phyloP scores from a whole-genome alignment of 2,329 filamentous ascomycete genomes.

The Botryosphaeria dothidea region DNA sequence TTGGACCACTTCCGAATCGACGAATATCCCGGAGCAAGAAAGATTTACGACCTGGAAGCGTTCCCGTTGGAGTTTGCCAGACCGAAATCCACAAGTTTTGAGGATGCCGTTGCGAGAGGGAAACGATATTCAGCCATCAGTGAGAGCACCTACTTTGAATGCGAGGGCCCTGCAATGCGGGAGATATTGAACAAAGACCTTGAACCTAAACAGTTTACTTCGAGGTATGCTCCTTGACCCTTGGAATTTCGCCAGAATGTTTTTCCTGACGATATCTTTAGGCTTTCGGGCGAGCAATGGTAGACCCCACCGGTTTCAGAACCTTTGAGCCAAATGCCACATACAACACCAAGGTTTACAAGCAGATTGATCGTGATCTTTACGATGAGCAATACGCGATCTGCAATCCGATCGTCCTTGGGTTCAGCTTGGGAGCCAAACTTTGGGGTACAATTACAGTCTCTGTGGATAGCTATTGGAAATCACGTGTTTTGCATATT shows the following conservation, averaged over 20 bases:
- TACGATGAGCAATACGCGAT: not conserved
- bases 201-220: not conserved
- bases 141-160: not conserved
- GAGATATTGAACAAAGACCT: slow-evolving; percentile 1
- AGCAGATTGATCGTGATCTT: not conserved
- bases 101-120: not conserved
- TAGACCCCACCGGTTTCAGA: not conserved
- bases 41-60: not conserved
- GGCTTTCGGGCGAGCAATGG: slow-evolving; percentile 1
- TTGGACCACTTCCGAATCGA: not conserved
- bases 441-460: slow-evolving; percentile 14
- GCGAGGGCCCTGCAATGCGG: not conserved
- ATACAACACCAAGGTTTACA: not conserved
- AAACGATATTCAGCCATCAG: not conserved
- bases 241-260: too few species aligned
- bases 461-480: too few species aligned
- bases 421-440: slow-evolving; percentile 12
- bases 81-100: not conserved
- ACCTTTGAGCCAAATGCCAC: slow-evolving; percentile 2
- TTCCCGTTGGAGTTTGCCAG: not conserved
- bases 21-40: not conserved
- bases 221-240: too few species aligned
- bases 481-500: too few species aligned
- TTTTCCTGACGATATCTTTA: too few species aligned
- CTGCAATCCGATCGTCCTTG: not conserved